phyloP scores from a whole-genome alignment of 225 moss, liverwort and hornwort species.

The Rhytidiadelphus loreus region DNA sequence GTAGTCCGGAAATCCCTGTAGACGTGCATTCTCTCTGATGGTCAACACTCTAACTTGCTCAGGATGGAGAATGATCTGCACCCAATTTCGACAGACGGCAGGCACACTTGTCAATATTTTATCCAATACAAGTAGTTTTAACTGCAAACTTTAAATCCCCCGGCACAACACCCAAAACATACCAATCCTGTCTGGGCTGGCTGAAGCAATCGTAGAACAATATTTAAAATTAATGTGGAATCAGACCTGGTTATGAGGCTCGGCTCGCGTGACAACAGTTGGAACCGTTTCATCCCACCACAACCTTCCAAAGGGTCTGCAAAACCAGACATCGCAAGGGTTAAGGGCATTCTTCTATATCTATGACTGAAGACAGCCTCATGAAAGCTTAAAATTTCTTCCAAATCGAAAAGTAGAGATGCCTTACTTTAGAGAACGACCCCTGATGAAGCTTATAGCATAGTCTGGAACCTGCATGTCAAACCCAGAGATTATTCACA shows the following conservation, averaged over 20 bases:
- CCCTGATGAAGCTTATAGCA: conserved; percentile 65
- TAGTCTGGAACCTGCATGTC: conserved; percentile 85
- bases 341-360: neutral
- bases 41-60: conserved; percentile 80
- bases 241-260: conserved; percentile 85
- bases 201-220: neutral
- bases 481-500: neutral
- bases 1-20: conserved; percentile 95
- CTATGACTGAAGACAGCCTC: neutral
- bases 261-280: conserved; percentile 90
- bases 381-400: neutral
- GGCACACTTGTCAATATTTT: neutral
- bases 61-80: conserved; percentile 88
- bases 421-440: conserved; percentile 84
- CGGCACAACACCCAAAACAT: neutral
- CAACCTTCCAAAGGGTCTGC: conserved; percentile 89
- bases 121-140: neutral
- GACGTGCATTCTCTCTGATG: conserved; percentile 82
- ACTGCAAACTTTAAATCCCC: neutral
- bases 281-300: conserved; percentile 99
- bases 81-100: neutral
- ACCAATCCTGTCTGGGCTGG: neutral
- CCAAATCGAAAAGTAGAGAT: neutral
- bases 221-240: neutral
- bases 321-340: neutral